A percentile compares a stretch with the other conserved stretches of the same genome.
These are phyloP conservation scores for Psilocybe sp. DNA, from an alignment of 768 basidiomycete species.

Conservation along the genomic window DNA sequence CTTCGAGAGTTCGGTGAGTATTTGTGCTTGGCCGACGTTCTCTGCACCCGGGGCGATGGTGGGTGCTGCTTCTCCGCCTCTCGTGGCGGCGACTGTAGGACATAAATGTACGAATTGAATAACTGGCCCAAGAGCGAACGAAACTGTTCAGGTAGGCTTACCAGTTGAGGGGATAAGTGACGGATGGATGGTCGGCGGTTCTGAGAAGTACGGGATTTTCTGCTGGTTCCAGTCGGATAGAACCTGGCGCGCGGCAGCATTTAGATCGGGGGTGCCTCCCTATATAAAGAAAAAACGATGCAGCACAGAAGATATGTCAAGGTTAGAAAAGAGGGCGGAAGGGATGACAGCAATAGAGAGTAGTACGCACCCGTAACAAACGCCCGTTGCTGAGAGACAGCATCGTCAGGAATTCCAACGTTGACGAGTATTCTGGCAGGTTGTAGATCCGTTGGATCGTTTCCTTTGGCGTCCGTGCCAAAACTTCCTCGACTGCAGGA, in stretches of 20 bases:
- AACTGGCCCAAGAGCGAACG: background rate
- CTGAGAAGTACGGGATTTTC: slow-evolving; percentile 87
- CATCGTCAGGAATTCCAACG: slow-evolving; percentile 88
- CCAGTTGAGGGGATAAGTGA: slow-evolving; percentile 63
- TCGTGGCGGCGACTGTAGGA: slow-evolving; percentile 20
- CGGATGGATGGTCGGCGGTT: slow-evolving; percentile 76
- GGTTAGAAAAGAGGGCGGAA: too few relatives aligned
- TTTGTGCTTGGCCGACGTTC: slow-evolving; percentile 77
- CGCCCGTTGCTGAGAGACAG: slow-evolving; percentile 80
- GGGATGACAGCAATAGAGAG: too few relatives aligned
- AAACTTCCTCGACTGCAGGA: slow-evolving; percentile 78
- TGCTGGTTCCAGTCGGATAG: slow-evolving; percentile 94
- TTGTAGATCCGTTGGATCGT: slow-evolving; percentile 85
- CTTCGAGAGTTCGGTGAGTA: slow-evolving; percentile 65
- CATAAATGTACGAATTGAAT: too few relatives aligned
- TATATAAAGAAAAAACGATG: slow-evolving; percentile 28
- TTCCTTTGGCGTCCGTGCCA: slow-evolving; percentile 63
- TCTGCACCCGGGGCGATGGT: slow-evolving; percentile 71
- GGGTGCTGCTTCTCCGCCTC: slow-evolving; percentile 22
- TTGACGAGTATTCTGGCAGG: slow-evolving; percentile 69
- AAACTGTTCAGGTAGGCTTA: slow-evolving; percentile 8
- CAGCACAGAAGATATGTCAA: too few relatives aligned
- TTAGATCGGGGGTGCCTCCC: slow-evolving; percentile 91
- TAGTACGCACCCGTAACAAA: slow-evolving; percentile 66
- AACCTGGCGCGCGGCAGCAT: slow-evolving; percentile 77